These are phyloP conservation scores for Colletotrichum tropicicola DNA, from an alignment of 2,329 filamentous ascomycete species.

Conservation along the genomic window DNA sequence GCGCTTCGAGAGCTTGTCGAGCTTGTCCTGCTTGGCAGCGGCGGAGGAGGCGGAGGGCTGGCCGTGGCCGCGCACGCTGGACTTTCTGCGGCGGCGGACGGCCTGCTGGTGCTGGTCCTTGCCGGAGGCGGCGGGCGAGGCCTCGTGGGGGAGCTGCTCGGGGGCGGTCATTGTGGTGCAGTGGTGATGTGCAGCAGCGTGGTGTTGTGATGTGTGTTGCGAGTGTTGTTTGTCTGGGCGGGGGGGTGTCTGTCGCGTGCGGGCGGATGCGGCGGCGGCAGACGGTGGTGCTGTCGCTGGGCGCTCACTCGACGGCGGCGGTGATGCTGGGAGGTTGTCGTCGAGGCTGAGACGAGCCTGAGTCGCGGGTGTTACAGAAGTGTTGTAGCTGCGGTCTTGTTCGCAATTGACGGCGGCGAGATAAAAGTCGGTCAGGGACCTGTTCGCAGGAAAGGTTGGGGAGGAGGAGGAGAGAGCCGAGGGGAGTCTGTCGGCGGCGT, in stretches of 20 bases:
- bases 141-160: slow-evolving; percentile 16
- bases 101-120: slow-evolving; percentile 22
- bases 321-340: not conserved
- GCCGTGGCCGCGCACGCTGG: slow-evolving; percentile 24
- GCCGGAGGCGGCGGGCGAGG: not conserved
- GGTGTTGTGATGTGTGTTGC: too few species aligned
- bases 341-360: not conserved
- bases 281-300: not conserved
- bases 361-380: not conserved
- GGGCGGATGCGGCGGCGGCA: not conserved
- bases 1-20: slow-evolving; percentile 25
- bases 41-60: not conserved
- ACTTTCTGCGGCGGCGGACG: slow-evolving; percentile 28
- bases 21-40: slow-evolving; percentile 24
- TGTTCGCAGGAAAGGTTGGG: too few species aligned
- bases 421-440: not conserved
- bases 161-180: slow-evolving; percentile 21
- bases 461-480: not conserved
- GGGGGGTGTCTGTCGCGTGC: too few species aligned
- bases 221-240: not conserved
- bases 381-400: not conserved
- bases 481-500: slow-evolving; percentile 16
- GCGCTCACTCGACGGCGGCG: not conserved
- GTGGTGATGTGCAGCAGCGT: not conserved
- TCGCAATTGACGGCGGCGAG: slow-evolving; percentile 4